Conservation (phyloP, 73 alveolate genomes). For the Tetrahymena thermophila region DNA sequence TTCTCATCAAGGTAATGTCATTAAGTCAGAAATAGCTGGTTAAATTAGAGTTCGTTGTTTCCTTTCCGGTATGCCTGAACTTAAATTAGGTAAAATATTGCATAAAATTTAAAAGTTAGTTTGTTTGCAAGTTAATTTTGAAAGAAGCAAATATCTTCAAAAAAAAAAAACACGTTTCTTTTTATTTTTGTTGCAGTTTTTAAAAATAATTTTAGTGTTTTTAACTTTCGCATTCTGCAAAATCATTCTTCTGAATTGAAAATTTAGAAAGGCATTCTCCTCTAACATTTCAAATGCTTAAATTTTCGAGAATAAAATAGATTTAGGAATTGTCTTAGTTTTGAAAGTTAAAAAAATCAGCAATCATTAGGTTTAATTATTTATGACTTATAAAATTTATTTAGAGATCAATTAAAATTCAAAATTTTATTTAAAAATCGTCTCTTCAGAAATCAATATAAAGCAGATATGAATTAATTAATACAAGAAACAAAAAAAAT, state of each 20-base stretch:
- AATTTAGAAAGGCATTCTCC: not conserved
- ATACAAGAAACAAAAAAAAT: too few relatives aligned
- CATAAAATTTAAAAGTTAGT: not conserved
- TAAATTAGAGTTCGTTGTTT: constrained; percentile 44
- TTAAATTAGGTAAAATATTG: constrained; percentile 47
- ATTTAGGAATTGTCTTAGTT: too few relatives aligned
- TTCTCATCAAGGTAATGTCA: constrained; percentile 31
- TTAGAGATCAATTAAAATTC: not conserved
- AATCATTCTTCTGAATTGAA: too few relatives aligned
- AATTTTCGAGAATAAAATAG: too few relatives aligned
- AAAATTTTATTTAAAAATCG: not conserved
- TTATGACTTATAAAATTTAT: not conserved
- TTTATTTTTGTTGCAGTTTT: not conserved
- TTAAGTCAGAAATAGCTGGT: constrained; percentile 47
- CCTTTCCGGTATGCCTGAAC: constrained; percentile 86
- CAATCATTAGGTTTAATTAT: not conserved
- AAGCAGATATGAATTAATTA: too few relatives aligned
- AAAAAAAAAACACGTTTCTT: not conserved
- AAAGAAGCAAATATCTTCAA: not conserved
- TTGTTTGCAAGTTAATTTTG: not conserved
- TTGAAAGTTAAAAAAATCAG: not conserved
- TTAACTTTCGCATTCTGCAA: too few relatives aligned
- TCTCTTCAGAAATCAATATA: not conserved
- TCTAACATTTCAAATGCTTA: not conserved
- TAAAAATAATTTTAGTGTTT: not conserved